Evolutionary conservation across 2,329 filamentous ascomycete species (phyloP), one percentile per base, ranked within the genome.

Genomic region (Aspergillus ruber): DNA sequence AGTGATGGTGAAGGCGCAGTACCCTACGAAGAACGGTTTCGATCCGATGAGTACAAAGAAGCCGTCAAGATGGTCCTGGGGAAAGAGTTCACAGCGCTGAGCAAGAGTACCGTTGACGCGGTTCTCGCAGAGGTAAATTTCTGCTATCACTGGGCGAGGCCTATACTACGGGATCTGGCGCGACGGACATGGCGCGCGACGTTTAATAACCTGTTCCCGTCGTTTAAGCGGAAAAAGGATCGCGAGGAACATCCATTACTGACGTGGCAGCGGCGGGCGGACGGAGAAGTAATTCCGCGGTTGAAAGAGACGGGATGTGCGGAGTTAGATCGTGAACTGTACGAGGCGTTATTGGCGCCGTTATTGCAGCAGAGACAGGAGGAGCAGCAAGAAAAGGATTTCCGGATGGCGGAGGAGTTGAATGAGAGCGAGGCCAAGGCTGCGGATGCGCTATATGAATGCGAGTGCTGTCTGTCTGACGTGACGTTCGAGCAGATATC

Each of bases 101-200:
- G 67, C 51, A 67, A 62, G 49, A 74, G 71, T 56, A 65, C 69
- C 1, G 57, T 76, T 10, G 70, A 74, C 23, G 73, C 66, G 15
- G 73, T 76, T 6, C 57, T 76, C 20, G 73, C 73, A 3, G 73
- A 76, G 51, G 66, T 65, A 25, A 76, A 76, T 47, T 73, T 68
- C 49, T 72, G 69, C 23, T 76, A 76, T 46, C 57, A 59, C 7
- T 59, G 64, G 10, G 71, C 73, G 8, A 61, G 74, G 12, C 71
- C 72, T 18, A 71, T 61, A 3, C 58, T 76, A 6, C 66, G 64
- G 36, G 68, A 70, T 33, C 56, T 75, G 2, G 68, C 71, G 13
- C 64, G 63, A 42, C 71, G 66, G 48, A 71, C 66, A 12, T 76
- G 73, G 73, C 66, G 72, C 10, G 69, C 64, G 12, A 70, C 71